Base-by-base conservation (phyloP, 164 flowering plant species). In the Magnolia sinica region DNA sequence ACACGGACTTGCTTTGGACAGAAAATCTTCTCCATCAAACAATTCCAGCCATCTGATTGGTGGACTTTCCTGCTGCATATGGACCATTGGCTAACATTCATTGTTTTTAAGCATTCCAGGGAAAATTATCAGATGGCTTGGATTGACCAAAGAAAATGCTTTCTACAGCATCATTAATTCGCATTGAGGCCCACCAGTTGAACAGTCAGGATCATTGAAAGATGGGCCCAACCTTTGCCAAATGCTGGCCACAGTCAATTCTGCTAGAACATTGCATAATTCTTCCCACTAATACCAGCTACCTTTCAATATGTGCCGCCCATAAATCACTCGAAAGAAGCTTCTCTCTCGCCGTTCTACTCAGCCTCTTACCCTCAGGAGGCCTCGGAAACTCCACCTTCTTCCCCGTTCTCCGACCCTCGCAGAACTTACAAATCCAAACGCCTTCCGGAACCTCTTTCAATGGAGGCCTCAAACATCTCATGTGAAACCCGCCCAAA, bases 241-340 rank as follows among this genome's bases (percentile, higher is more conserved):
- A 37, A 37, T 37, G 45, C 45, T 37, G 45, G 45, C 45, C 45
- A 37, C 45, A 37, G 45, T 55, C 18, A 55, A 52, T 52, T 8
- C 13, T 16, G 13, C 18, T 9, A 0, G 24, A 22, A 13, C 68
- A 22, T 22, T 64, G 68, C 22, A 64, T 19, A 64, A 13, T 64
- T 64, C 23, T 64, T n/a, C 9, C 23, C 68, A 29, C 24, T 37
- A 64, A 37, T 18, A 20, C 7, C 70, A 58, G 45, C 68, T 80
- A 96, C 98, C 94, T 94, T 59, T 91, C 92, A 71, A 94, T 91
- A 1, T 74, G 88, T 8, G 89, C 96, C 31, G 98, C 97, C 97
- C 97, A 96, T 19, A 96, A 77, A 84, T 94, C 96, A 61, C 97
- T 84, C 0, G 97, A 86, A 72, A 96, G 92, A 70, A 96, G 94